Conservation (phyloP, 1,139 yeast genomes). For the Zhuliangozyma parablackwelliae region DNA sequence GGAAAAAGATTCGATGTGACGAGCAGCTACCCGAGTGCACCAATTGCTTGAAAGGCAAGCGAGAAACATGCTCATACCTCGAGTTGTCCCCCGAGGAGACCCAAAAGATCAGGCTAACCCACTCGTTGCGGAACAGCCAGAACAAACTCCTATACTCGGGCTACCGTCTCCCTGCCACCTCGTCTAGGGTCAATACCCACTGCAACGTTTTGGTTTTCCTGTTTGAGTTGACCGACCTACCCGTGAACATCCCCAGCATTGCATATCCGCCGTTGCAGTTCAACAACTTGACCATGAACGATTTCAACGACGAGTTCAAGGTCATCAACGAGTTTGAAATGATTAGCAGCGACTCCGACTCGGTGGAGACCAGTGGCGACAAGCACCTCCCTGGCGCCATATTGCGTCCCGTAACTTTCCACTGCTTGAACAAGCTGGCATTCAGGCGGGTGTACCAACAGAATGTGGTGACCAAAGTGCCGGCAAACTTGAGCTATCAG, state of each 20-base stretch:
- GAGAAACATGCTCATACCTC: conserved; percentile 31
- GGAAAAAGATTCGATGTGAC: conserved; percentile 44
- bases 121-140: conserved; percentile 25
- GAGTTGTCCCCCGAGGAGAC: conserved; percentile 20
- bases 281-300: conserved; percentile 15
- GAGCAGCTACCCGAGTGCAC: conserved; percentile 40
- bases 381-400: conserved; percentile 9
- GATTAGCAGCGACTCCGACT: not conserved
- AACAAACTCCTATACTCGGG: conserved; percentile 24
- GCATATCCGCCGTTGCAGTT: conserved; percentile 24
- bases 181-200: conserved; percentile 3
- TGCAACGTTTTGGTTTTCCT: conserved; percentile 18
- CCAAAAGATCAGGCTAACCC: conserved; percentile 24
- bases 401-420: conserved; percentile 2
- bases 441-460: conserved; percentile 4
- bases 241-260: conserved; percentile 19
- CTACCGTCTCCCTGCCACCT: conserved; percentile 26
- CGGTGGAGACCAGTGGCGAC: not conserved
- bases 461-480: conserved; percentile 2
- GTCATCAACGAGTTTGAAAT: conserved; percentile 11
- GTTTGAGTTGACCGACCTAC: conserved; percentile 21
- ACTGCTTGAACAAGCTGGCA: conserved; percentile 1
- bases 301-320: conserved; percentile 16
- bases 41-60: conserved; percentile 33
- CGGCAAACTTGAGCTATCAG: conserved; percentile 11